Evolutionary conservation across 345 rosid genomes (phyloP), one percentile per base, ranked within the genome.

Genomic region (Stellera chamaejasme): DNA sequence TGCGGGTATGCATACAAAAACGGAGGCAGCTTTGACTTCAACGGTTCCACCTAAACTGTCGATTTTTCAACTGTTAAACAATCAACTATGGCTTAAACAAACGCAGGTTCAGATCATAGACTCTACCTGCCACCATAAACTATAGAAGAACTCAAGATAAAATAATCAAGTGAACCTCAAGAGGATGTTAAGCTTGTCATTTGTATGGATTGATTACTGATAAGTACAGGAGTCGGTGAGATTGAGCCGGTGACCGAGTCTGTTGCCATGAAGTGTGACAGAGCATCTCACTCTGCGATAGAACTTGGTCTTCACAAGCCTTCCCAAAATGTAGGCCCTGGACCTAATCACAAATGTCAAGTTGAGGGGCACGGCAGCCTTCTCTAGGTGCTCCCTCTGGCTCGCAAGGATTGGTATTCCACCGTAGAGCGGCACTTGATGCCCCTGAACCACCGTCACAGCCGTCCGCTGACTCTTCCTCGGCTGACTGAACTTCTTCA

Each of bases 401-500:
- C n/a, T 61, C 15, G 71, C 58, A 32, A 79, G 78, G 43, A 66
- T 62, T 0, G 89, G 72, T 48, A 93, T 54, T 47, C 94, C 89
- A 0, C 99, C 99, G 51, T 93, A 93, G 8, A 93, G 66, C 0
- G 97, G 96, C 63, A 89, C 77, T 72, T 93, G 99, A 59, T 76
- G 54, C 47, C 86, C 91, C 6, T 64, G 55, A 71, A 89, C 94
- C 65, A 86, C 77, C 0, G 79, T 75, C 45, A 52, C 66, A 47
- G 82, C 54, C 1, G n/a, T 72, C 72, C 65, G 52, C 64, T 61
- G 65, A 45, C 75, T 76, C 72, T 79, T 72, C 80, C 91, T 74
- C 7, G 82, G 64, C 13, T 84, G 83, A 46, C 83, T 70, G 63
- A 93, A 93, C 79, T 82, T 82, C 72, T 77, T 50, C 96, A 93